Conservation (phyloP, 2,329 filamentous ascomycete species). For the Dothiorella sarmentorum region DNA sequence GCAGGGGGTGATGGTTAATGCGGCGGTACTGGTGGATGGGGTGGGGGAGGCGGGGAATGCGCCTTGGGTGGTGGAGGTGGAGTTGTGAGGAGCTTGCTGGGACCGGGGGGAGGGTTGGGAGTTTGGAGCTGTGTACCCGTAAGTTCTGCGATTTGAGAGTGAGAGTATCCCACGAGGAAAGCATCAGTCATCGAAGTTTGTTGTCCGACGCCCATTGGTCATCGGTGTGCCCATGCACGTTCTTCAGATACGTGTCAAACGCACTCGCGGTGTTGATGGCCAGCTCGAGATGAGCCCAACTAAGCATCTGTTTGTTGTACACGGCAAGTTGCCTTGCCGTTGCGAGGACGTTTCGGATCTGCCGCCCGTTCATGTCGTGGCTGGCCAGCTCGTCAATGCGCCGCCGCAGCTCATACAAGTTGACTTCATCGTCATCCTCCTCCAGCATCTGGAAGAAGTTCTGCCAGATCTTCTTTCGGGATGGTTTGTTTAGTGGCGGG, state of each 20-base stretch:
- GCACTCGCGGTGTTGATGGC: too few relatives aligned
- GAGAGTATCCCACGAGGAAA: too few relatives aligned
- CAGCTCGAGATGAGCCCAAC: background rate
- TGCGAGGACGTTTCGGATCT: background rate
- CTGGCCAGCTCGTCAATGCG: background rate
- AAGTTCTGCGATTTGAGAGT: too few relatives aligned
- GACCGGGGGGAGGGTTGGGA: too few relatives aligned
- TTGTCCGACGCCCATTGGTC: too few relatives aligned
- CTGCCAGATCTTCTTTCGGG: constrained; percentile 14
- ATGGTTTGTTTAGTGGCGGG: background rate
- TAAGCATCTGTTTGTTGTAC: background rate
- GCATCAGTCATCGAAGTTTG: too few relatives aligned
- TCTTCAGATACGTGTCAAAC: too few relatives aligned
- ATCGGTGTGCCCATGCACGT: too few relatives aligned
- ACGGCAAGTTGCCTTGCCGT: background rate
- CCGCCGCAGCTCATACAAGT: background rate
- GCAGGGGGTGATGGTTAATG: constrained; percentile 58
- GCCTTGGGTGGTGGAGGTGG: constrained; percentile 52
- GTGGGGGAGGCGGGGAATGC: constrained; percentile 48
- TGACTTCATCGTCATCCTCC: background rate
- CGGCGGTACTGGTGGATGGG: constrained; percentile 53
- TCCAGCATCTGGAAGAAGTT: constrained; percentile 17
- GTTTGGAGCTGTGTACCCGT: too few relatives aligned
- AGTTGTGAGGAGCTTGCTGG: background rate
- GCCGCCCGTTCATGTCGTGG: background rate